Evolutionary conservation across 2,329 filamentous ascomycete genomes (phyloP).

Genomic region (Neonectria sp.): DNA sequence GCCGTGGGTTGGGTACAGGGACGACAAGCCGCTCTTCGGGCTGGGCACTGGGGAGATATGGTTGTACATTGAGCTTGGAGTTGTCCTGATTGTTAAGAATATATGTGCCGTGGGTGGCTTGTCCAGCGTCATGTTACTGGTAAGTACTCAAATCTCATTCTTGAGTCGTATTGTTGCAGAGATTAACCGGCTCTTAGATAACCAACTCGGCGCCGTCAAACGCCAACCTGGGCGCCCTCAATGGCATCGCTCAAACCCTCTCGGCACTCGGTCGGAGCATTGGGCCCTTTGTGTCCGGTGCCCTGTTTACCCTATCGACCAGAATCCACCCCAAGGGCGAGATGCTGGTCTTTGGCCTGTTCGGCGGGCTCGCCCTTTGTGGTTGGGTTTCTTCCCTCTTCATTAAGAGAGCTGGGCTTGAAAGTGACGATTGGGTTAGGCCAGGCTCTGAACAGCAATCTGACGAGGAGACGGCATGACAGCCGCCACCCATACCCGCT

Average conservation of each 20-base stretch:
- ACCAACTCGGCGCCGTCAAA: constrained; percentile 93
- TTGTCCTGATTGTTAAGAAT: constrained; percentile 88
- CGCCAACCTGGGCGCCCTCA: constrained; percentile 88
- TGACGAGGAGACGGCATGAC: constrained; percentile 42
- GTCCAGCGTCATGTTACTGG: constrained; percentile 89
- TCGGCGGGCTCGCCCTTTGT: constrained; percentile 84
- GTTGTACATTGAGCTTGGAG: constrained; percentile 86
- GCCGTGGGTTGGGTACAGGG: constrained; percentile 89
- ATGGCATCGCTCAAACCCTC: constrained; percentile 94
- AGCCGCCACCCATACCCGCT: background rate
- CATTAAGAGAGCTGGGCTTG: constrained; percentile 75
- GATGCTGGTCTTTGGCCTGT: constrained; percentile 87
- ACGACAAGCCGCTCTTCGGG: constrained; percentile 69
- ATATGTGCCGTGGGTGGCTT: constrained; percentile 91
- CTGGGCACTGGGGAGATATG: constrained; percentile 75
- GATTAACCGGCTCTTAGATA: constrained; percentile 68
- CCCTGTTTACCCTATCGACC: constrained; percentile 85
- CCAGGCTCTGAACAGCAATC: constrained; percentile 45
- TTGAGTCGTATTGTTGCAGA: no score
- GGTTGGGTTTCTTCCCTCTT: constrained; percentile 87
- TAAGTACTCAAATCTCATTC: constrained; percentile 59
- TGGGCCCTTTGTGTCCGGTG: constrained; percentile 90
- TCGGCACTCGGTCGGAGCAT: constrained; percentile 91
- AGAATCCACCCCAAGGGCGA: constrained; percentile 85
- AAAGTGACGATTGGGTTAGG: constrained; percentile 69